Base-by-base conservation (phyloP, 441 rosid genomes). In the Adansonia rubrostipa region DNA sequence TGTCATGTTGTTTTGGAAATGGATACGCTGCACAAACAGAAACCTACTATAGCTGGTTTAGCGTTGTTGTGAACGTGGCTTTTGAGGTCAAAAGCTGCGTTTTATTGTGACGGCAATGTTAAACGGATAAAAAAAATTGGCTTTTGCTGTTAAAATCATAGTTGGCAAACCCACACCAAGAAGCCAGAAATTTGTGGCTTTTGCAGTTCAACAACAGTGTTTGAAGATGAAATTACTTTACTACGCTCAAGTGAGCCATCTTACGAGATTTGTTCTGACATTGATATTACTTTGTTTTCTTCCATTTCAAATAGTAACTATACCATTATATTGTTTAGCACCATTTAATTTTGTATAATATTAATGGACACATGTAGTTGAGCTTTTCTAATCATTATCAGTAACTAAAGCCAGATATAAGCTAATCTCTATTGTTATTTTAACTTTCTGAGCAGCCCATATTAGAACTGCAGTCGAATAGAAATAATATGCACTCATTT, bases 381-480 rank as follows among this genome's bases (percentile, higher is more conserved):
- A 42, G 68, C 9, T 51, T 33, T 71, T 48, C 51, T 58, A 28
- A 28, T 28, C 33, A 28, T 3, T 74, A 14, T n/a, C 56, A 63
- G 72, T 47, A 19, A 28, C 45, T 36, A 50, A 75, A 47, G 5
- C 57, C 4, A 40, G 60, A 62, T 61, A 36, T 22, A 22, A 63
- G 63, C 78, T 76, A 50, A 76, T 76, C 60, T 65, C 51, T 74
- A 74, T 60, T 65, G n/a, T 73, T 53, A 5, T 71, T 81, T 71
- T 58, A 72, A 47, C 71, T 69, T 13, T 40, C 67, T 76, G 82
- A 81, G 81, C 94, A 93, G 99, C 95, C 97, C 28, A 81, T 82
- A 36, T 82, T 89, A 64, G 98, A 93, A 70, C 82, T 88, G 75
- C 93, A 86, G 48, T 75, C 91, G 62, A 83, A 87, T 73, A 85